Conservation (phyloP, 106 monocot species). For the Xerophyta viscosa region DNA sequence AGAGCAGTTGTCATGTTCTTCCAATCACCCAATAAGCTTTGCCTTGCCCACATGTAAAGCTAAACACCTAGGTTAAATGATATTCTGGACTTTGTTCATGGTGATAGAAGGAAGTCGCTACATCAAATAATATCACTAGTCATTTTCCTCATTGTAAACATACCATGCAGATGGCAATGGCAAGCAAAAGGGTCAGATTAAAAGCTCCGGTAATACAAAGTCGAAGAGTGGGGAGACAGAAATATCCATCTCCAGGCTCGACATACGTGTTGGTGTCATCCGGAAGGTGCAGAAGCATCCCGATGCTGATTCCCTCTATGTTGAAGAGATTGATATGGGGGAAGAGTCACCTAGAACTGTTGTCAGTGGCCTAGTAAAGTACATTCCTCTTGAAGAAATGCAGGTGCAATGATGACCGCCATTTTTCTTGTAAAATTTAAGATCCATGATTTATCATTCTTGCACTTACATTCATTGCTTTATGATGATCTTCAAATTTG, state of each 20-base stretch:
- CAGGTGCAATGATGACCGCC: conserved; percentile 57
- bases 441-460: no score
- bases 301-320: conserved; percentile 92
- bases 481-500: neutral
- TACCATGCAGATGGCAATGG: neutral
- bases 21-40: no score
- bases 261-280: conserved; percentile 84
- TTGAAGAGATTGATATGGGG: conserved; percentile 97
- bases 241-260: conserved; percentile 66
- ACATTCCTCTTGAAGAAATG: conserved; percentile 92
- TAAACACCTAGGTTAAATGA: no score
- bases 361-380: conserved; percentile 92
- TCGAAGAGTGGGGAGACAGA: conserved; percentile 55
- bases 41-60: no score
- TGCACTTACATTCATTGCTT: neutral
- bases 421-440: neutral
- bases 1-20: no score
- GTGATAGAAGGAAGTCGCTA: no score
- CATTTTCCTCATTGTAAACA: neutral
- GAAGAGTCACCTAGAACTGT: conserved; percentile 76
- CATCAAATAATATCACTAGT: no score
- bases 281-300: conserved; percentile 86
- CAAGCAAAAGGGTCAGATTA: neutral
- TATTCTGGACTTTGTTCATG: no score
- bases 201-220: conserved; percentile 29